Conservation (phyloP, 305 asterid species). For the Solanum hybrid region DNA sequence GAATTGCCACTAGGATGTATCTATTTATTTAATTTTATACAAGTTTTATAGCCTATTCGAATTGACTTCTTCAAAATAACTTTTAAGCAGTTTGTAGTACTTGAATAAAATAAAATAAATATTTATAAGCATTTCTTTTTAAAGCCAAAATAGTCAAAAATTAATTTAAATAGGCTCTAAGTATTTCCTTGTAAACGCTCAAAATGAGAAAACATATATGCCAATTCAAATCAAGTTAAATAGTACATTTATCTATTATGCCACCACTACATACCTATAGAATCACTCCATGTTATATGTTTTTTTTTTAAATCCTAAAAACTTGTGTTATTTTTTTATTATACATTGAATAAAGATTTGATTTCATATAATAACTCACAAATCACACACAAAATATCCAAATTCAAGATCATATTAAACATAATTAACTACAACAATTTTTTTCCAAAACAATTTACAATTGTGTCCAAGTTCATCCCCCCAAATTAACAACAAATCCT, state of each 20-base stretch:
- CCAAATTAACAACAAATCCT: slow-evolving; percentile 13
- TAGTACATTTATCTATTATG: background rate
- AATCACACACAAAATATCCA: background rate
- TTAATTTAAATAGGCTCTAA: no score
- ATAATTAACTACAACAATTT: background rate
- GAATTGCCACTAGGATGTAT: background rate
- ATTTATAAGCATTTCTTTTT: no score
- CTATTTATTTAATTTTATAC: background rate
- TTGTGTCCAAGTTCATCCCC: slow-evolving; percentile 61
- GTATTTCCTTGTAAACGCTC: background rate
- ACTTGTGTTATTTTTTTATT: background rate
- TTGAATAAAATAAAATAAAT: no score
- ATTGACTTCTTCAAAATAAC: background rate
- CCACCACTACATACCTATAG: background rate
- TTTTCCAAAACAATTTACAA: background rate
- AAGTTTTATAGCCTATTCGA: background rate
- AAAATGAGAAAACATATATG: background rate
- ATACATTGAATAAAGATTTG: background rate
- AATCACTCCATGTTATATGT: background rate
- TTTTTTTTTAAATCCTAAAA: background rate
- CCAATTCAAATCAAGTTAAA: background rate
- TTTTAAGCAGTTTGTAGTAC: background rate
- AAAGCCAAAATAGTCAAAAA: no score
- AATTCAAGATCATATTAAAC: background rate
- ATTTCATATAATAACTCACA: background rate